Base-by-base conservation (phyloP, 805 yeast species). In the Metschnikowia anglica region DNA sequence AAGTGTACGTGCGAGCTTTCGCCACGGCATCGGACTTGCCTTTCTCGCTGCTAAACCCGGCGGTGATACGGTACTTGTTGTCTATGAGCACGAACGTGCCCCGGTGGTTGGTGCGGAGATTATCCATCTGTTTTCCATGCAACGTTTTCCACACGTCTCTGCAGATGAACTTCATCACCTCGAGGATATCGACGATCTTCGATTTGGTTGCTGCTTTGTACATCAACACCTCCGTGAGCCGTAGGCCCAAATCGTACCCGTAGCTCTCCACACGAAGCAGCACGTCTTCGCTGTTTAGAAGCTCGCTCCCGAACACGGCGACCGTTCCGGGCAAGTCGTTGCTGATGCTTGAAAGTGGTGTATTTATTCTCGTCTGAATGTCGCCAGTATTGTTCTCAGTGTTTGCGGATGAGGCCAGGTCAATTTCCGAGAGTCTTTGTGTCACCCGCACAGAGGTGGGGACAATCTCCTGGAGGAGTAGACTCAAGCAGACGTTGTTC, bases 81-180 rank as follows among this genome's bases (percentile, higher is more conserved):
- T 88, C 96, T 8, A 87, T 79, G 33, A 88, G 70, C 19, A 88
- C 91, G 61, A 80, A 87, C 0, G 90, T 85, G 5, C 93, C 86
- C 28, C 95, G 68, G 61, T 93, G 97, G 59, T 93, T 93, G 1
- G 99, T 93, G 48, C 95, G 77, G 45, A 93, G 72, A 53, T 88
- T 89, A 60, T 90, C 97, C 72, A 93, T 87, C 60, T 86, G 97
- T 63, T 89, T 91, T 28, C 81, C 79, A 64, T 80, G 88, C 21
- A 91, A 59, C 40, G 76, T 66, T 53, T 78, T 81, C 98, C 98
- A 93, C 21, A 90, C 84, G 53, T 90, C 97, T 34, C 95, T 76
- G 60, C 98, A 90, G 4, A 93, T 78, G 60, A 88, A 89, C 64
- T 91, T 91, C 88, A 93, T 87, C 29, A 91, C 76, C 51, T 87